phyloP scores from a whole-genome alignment of 495 filamentous ascomycete species.

The Hypoxylon intermedium region DNA sequence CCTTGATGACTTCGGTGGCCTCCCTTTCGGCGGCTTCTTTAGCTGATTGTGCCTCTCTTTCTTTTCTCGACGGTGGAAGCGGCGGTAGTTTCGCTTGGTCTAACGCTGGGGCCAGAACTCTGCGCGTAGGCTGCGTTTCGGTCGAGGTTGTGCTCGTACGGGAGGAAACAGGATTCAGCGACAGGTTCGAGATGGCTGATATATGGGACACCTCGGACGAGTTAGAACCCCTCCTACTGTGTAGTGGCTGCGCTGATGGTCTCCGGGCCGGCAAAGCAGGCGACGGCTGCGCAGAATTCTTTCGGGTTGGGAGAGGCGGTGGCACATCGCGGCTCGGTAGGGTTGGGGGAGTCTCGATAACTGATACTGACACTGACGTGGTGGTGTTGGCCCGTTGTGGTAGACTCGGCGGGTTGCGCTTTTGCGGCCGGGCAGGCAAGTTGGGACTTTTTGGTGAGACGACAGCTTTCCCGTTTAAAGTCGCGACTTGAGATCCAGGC shows the following conservation, averaged over 20 bases:
- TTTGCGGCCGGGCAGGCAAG: conserved; percentile 47
- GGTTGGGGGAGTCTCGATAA: conserved; percentile 29
- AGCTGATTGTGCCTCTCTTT: conserved; percentile 53
- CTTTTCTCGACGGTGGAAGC: conserved; percentile 54
- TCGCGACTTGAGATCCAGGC: conserved; percentile 31
- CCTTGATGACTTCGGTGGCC: conserved; percentile 23
- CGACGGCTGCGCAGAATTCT: conserved; percentile 41
- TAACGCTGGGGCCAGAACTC: conserved; percentile 57
- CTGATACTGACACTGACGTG: conserved; percentile 20
- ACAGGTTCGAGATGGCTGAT: conserved; percentile 53
- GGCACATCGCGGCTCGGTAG: conserved; percentile 37
- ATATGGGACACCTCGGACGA: conserved; percentile 55
- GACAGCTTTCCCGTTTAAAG: conserved; percentile 34
- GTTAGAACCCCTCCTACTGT: conserved; percentile 52
- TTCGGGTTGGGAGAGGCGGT: conserved; percentile 51
- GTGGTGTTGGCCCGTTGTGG: conserved; percentile 51
- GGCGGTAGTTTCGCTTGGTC: conserved; percentile 59
- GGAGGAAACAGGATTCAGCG: conserved; percentile 44
- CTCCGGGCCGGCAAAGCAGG: conserved; percentile 52
- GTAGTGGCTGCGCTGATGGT: conserved; percentile 44
- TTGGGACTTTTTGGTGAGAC: conserved; percentile 40
- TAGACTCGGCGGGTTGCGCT: conserved; percentile 45
- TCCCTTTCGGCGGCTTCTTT: conserved; percentile 45
- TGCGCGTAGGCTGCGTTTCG: conserved; percentile 41
- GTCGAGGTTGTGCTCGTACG: conserved; percentile 41